phyloP scores from a whole-genome alignment of 2,329 filamentous ascomycete species.

The Pseudohalonectria lignicola region DNA sequence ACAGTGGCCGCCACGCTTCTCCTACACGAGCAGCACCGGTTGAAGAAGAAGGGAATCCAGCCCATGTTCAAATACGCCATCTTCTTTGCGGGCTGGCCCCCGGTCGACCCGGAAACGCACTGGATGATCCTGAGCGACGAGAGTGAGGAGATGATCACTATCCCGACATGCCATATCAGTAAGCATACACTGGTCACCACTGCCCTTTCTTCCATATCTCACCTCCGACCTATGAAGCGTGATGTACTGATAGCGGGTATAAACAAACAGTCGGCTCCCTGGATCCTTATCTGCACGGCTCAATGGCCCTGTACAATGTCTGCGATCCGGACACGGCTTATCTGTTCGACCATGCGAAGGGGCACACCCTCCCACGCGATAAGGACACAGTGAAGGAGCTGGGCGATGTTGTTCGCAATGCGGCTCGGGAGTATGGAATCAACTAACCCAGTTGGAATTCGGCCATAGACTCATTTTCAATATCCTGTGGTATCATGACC shows the following conservation, averaged over 20 bases:
- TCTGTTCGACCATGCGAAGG: constrained; percentile 54
- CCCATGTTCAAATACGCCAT: constrained; percentile 34
- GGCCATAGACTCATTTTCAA: not conserved
- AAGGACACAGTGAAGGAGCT: constrained; percentile 34
- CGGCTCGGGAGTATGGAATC: constrained; percentile 11
- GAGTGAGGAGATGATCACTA: constrained; percentile 34
- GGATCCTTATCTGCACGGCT: constrained; percentile 51
- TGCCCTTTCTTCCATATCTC: not conserved
- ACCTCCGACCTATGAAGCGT: constrained; percentile 5
- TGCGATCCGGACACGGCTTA: constrained; percentile 47
- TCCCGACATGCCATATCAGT: constrained; percentile 41
- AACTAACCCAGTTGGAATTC: constrained; percentile 1
- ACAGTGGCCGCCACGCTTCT: constrained; percentile 41
- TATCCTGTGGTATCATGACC: not conserved
- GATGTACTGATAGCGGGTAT: not conserved
- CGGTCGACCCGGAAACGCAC: constrained; percentile 28
- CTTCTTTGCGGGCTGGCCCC: constrained; percentile 44
- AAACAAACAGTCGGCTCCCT: constrained; percentile 31
- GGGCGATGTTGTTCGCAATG: constrained; percentile 27
- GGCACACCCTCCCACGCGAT: constrained; percentile 49
- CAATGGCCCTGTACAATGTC: constrained; percentile 49
- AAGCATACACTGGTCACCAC: constrained; percentile 16
- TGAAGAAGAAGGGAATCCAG: constrained; percentile 19
- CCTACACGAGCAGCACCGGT: constrained; percentile 33
- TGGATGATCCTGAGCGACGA: constrained; percentile 37